Percentiles rank a stretch among this genome's conserved stretches.
These are phyloP conservation scores for Colletotrichum tropicicola DNA, from an alignment of 2,329 filamentous ascomycete species.

Conservation along the genomic window DNA sequence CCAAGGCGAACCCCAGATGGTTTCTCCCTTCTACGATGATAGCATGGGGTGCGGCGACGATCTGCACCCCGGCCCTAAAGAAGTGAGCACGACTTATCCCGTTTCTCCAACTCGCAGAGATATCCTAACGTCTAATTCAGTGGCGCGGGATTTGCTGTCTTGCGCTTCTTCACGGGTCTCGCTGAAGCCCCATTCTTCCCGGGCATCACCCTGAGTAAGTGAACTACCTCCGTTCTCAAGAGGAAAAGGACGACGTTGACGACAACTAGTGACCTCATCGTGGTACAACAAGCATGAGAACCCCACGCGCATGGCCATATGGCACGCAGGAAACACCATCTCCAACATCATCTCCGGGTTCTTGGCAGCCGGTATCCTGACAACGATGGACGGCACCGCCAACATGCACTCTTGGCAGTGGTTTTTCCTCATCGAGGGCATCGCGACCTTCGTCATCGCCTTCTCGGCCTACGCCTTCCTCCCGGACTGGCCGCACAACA, in stretches of 20 bases:
- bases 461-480: slow-evolving; percentile 44
- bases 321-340: slow-evolving; percentile 54
- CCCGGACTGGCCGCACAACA: slow-evolving; percentile 48
- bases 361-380: slow-evolving; percentile 52
- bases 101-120: background rate
- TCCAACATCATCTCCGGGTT: slow-evolving; percentile 55
- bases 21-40: slow-evolving; percentile 49
- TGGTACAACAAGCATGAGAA: slow-evolving; percentile 55
- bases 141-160: slow-evolving; percentile 34
- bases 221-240: background rate
- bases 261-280: slow-evolving; percentile 43
- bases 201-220: slow-evolving; percentile 51
- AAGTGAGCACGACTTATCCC: slow-evolving; percentile 28
- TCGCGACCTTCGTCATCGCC: slow-evolving; percentile 44
- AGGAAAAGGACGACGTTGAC: background rate
- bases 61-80: slow-evolving; percentile 50
- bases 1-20: slow-evolving; percentile 44
- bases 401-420: slow-evolving; percentile 53
- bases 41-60: slow-evolving; percentile 49
- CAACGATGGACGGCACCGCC: slow-evolving; percentile 49
- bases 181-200: slow-evolving; percentile 52
- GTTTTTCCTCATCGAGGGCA: slow-evolving; percentile 55
- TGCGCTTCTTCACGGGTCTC: slow-evolving; percentile 39
- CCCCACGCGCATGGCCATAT: slow-evolving; percentile 51
- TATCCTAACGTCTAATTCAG: slow-evolving; percentile 7